Evolutionary conservation across 1,284 basidiomycete genomes (phyloP).

Genomic region (Hemileia vastatrix): DNA sequence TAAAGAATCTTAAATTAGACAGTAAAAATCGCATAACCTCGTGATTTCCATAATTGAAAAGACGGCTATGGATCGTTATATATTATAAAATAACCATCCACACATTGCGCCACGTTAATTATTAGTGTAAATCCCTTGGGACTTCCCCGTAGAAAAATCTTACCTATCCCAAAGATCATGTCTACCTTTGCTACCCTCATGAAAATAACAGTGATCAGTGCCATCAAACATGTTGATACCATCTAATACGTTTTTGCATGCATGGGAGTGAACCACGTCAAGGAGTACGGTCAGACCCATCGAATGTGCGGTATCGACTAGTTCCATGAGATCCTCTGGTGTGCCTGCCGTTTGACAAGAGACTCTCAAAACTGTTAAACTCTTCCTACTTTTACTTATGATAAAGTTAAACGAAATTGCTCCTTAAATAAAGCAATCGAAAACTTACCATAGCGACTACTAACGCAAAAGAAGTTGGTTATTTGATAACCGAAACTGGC

Average conservation of each 20-base stretch:
- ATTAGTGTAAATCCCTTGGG: too few relatives aligned
- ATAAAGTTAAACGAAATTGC: neutral
- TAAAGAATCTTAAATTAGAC: constrained; percentile 88
- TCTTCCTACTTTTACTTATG: neutral
- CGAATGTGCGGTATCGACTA: constrained; percentile 87
- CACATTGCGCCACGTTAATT: too few relatives aligned
- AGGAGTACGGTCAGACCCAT: constrained; percentile 87
- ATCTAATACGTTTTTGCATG: constrained; percentile 93
- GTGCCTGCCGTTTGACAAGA: constrained; percentile 49
- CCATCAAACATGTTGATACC: constrained; percentile 94
- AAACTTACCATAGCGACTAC: constrained; percentile 64
- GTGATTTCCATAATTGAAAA: constrained; percentile 92
- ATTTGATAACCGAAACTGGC: constrained; percentile 99
- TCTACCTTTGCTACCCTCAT: constrained; percentile 75
- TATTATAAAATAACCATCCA: too few relatives aligned
- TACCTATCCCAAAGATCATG: constrained; percentile 88
- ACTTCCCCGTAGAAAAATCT: too few relatives aligned
- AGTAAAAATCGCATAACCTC: constrained; percentile 90
- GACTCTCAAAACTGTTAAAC: neutral
- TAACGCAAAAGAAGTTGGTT: constrained; percentile 94
- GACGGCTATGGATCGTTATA: constrained; percentile 53
- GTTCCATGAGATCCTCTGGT: constrained; percentile 88
- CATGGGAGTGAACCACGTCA: constrained; percentile 95
- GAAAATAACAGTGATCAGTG: constrained; percentile 93
- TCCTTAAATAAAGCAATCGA: neutral